These are phyloP conservation scores for Stagonosporopsis vannaccii DNA, from an alignment of 2,329 filamentous ascomycete genomes.

Conservation along the genomic window DNA sequence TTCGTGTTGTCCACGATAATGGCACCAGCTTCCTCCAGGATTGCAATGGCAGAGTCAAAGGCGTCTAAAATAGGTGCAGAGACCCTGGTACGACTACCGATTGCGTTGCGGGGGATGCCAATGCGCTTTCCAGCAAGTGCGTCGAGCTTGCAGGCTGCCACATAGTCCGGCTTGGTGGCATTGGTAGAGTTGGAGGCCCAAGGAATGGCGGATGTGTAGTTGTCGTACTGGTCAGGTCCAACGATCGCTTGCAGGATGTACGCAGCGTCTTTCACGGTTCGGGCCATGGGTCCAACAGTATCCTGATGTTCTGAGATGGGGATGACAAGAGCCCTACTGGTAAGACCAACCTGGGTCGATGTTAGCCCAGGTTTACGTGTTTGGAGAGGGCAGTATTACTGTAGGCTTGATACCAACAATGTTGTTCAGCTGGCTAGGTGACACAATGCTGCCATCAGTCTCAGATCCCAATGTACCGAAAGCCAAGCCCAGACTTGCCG, in stretches of 20 bases:
- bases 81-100: slow-evolving; percentile 49
- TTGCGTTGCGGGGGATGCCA: slow-evolving; percentile 68
- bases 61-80: slow-evolving; percentile 55
- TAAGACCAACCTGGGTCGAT: slow-evolving; percentile 60
- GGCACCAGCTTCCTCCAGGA: slow-evolving; percentile 64
- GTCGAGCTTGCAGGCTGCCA: slow-evolving; percentile 62
- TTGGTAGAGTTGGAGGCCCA: slow-evolving; percentile 46
- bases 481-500: slow-evolving; percentile 65
- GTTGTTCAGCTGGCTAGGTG: slow-evolving; percentile 64
- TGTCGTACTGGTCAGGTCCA: slow-evolving; percentile 61
- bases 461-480: slow-evolving; percentile 67
- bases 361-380: background rate
- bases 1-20: slow-evolving; percentile 67
- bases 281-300: slow-evolving; percentile 64
- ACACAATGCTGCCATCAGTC: slow-evolving; percentile 70
- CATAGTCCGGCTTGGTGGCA: slow-evolving; percentile 64
- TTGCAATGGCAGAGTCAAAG: slow-evolving; percentile 63
- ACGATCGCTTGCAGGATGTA: slow-evolving; percentile 66
- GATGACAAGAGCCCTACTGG: slow-evolving; percentile 68
- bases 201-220: slow-evolving; percentile 67
- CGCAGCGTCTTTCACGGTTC: slow-evolving; percentile 66
- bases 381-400: slow-evolving; percentile 24
- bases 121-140: slow-evolving; percentile 66
- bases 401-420: slow-evolving; percentile 69
- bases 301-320: slow-evolving; percentile 68